phyloP scores from a whole-genome alignment of 2,329 filamentous ascomycete species.

The Plenodomus tracheiphilus region DNA sequence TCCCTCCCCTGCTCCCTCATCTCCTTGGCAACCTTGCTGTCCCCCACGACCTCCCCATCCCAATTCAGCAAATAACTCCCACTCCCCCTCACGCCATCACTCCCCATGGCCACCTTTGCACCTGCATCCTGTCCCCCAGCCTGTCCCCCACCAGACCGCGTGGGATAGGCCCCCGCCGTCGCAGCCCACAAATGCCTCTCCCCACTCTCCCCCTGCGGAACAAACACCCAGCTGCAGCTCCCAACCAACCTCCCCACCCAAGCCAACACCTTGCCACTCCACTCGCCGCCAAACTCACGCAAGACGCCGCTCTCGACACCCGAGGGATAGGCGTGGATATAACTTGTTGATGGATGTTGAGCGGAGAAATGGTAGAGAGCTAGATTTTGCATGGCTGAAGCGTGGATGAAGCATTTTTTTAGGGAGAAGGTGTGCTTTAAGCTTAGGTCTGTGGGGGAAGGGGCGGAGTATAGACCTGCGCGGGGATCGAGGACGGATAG shows the following conservation, averaged over 20 bases:
- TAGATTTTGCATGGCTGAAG: constrained; percentile 27
- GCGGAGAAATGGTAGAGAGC: constrained; percentile 25
- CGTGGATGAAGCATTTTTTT: constrained; percentile 27
- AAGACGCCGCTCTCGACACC: constrained; percentile 25
- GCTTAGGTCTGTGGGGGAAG: constrained; percentile 12
- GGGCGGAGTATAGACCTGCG: no score
- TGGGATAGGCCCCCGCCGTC: constrained; percentile 30
- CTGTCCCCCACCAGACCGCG: constrained; percentile 10
- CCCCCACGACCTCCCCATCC: constrained; percentile 22
- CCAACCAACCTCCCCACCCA: no score
- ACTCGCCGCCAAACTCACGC: constrained; percentile 13
- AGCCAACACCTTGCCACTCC: constrained; percentile 7
- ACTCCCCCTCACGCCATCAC: constrained; percentile 28
- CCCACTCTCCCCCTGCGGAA: constrained; percentile 33
- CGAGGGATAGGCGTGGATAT: constrained; percentile 34
- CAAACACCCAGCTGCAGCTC: constrained; percentile 21
- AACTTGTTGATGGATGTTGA: constrained; percentile 23
- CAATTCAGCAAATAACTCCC: constrained; percentile 32
- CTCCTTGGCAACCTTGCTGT: constrained; percentile 17
- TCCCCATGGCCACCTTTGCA: constrained; percentile 23
- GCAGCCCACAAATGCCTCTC: constrained; percentile 39
- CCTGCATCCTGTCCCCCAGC: no score
- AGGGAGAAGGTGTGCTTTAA: constrained; percentile 31
- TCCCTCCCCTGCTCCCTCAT: constrained; percentile 28
- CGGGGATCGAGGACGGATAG: constrained; percentile 35